Base-by-base conservation (phyloP, 164 flowering plant species). In the Stephania cephalantha region DNA sequence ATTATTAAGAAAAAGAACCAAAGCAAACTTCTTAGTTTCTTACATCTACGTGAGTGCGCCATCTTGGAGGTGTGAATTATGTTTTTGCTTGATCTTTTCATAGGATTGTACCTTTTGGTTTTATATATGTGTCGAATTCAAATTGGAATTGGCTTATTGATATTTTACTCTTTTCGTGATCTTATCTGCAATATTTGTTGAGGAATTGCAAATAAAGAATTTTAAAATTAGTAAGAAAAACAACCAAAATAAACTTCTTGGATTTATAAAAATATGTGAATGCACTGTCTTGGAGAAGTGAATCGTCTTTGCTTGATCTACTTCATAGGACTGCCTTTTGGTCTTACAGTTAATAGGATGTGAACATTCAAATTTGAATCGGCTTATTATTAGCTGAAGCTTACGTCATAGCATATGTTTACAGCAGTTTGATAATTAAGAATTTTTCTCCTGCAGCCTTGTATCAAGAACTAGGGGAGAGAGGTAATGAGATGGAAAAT, bases 401-500 rank as follows among this genome's bases (percentile, higher is more conserved):
- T 13, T 44, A 7, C 15, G 17, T 15, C 55, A 35, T 50, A 7
- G 4, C 55, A 9, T 11, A 11, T 50, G 55, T 58, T 1, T 58
- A 9, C 18, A 58, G 64, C 18, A n/a, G n/a, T 68, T 68, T 52
- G 2, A 68, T 68, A n/a, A 20, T 20, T 58, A 50, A 46, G 46
- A 46, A 13, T 77, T 46, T 74, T 71, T n/a, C 50, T 75, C 6
- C 42, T 83, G 84, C 87, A 94, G 97, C 85, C 80, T 74, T 95
- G 76, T 91, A 89, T 80, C 86, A 86, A 81, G 91, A 93, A 83
- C 68, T 91, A 70, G 97, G 92, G 46, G 99, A 95, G 80, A 84
- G 61, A 46, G 94, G 90, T 66, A 86, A 85, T 79, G 95, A 88
- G 82, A 86, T 86, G 87, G 99, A 91, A 84, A 93, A 95, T 80